phyloP scores from a whole-genome alignment of 176 grass and related monocot species.

The Raddia guianensis region DNA sequence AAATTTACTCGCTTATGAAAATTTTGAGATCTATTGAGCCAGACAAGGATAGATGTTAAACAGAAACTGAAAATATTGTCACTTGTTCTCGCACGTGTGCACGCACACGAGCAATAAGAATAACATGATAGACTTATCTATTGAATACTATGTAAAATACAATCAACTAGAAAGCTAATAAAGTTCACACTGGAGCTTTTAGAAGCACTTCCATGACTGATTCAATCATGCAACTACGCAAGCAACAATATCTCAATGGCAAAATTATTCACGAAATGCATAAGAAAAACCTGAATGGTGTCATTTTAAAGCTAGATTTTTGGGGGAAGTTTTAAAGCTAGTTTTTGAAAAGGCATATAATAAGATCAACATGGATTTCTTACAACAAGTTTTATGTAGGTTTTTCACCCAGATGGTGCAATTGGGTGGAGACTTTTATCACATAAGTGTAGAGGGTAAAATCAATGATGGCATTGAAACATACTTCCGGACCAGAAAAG shows the following conservation, averaged over 20 bases:
- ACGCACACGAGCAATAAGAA: neutral
- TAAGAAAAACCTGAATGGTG: too few species aligned
- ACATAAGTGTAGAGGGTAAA: too few species aligned
- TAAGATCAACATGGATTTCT: too few species aligned
- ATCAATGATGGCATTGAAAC: too few species aligned
- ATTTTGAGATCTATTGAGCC: neutral
- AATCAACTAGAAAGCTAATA: neutral
- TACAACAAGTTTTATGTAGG: too few species aligned
- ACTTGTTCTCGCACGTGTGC: neutral
- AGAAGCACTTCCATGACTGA: slow-evolving; percentile 15
- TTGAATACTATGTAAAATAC: neutral
- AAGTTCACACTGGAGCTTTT: slow-evolving; percentile 10
- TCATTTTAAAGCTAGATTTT: too few species aligned
- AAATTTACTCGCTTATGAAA: neutral
- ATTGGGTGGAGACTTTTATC: too few species aligned
- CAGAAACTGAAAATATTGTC: neutral
- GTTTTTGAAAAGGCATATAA: too few species aligned
- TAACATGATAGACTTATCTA: neutral
- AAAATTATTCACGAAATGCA: too few species aligned
- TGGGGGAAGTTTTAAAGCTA: too few species aligned
- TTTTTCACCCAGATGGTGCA: too few species aligned
- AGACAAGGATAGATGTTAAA: neutral
- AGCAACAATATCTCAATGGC: neutral
- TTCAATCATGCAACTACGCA: neutral
- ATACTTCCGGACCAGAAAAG: too few species aligned